Percentiles rank a stretch among this genome's conserved stretches.
Evolutionary conservation across 108 stramenopile genomes (phyloP).

Genomic region (Phaeodactylum tricornutum): DNA sequence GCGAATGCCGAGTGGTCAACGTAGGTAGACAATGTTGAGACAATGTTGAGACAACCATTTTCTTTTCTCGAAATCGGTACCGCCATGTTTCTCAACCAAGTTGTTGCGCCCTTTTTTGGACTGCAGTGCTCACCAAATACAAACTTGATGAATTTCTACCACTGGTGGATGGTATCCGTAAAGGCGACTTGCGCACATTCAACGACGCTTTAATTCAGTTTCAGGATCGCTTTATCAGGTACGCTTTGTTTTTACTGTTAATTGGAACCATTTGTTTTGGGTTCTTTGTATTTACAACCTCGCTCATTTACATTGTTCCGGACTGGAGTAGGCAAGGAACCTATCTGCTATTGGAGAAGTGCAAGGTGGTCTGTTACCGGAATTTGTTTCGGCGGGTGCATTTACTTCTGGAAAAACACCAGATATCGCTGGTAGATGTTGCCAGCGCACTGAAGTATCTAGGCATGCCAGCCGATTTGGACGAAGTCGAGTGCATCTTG

Average conservation of each 20-base stretch:
- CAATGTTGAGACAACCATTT: neutral
- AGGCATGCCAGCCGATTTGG: slow-evolving; percentile 77
- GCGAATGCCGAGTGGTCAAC: slow-evolving; percentile 50
- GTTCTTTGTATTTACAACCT: too few relatives aligned
- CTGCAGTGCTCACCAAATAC: slow-evolving; percentile 74
- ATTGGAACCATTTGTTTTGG: too few relatives aligned
- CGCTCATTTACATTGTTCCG: neutral
- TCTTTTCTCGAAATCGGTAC: too few relatives aligned
- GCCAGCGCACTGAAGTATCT: slow-evolving; percentile 65
- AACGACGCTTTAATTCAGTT: slow-evolving; percentile 64
- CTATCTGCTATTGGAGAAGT: slow-evolving; percentile 89
- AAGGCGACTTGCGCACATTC: slow-evolving; percentile 85
- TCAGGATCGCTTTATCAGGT: slow-evolving; percentile 76
- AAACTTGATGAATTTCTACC: slow-evolving; percentile 67
- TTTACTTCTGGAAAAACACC: slow-evolving; percentile 49
- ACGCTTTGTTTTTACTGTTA: slow-evolving; percentile 9
- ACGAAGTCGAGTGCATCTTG: slow-evolving; percentile 93
- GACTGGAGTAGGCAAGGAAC: slow-evolving; percentile 59
- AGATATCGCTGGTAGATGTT: slow-evolving; percentile 58
- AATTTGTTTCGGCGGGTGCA: slow-evolving; percentile 89
- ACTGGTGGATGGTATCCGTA: slow-evolving; percentile 62
- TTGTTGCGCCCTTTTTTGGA: too few relatives aligned
- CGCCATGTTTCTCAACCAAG: too few relatives aligned
- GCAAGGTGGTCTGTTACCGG: slow-evolving; percentile 89
- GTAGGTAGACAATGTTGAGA: slow-evolving; percentile 48